Percentiles rank a stretch among this genome's conserved stretches.
These are phyloP conservation scores for Phialocephala subalpina DNA, from an alignment of 2,329 filamentous ascomycete genomes.

Conservation along the genomic window DNA sequence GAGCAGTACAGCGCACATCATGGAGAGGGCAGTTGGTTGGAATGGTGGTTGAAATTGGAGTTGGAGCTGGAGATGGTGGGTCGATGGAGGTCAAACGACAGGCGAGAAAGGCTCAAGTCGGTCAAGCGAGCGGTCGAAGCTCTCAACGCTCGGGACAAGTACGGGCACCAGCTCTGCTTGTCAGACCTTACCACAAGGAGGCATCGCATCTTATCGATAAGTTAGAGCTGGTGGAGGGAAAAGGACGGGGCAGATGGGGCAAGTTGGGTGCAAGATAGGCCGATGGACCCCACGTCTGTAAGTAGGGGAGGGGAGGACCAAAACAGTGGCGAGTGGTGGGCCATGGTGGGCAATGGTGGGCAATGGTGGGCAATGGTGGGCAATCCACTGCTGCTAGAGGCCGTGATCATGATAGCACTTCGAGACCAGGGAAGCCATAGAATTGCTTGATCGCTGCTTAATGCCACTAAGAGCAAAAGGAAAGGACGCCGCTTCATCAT, in stretches of 20 bases:
- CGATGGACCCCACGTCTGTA: neutral
- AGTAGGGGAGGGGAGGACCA: neutral
- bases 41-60: neutral
- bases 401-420: neutral
- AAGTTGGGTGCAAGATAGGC: neutral
- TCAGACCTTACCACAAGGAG: neutral
- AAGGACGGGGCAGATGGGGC: no score
- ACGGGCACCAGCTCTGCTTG: neutral
- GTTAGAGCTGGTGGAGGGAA: neutral
- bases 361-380: neutral
- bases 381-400: neutral
- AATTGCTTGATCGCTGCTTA: neutral
- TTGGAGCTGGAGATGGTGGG: neutral
- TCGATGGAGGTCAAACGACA: neutral
- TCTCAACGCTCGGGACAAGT: neutral
- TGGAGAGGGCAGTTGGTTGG: neutral
- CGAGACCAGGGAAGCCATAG: neutral
- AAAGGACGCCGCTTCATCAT: constrained; percentile 3
- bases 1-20: neutral
- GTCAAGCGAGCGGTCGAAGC: neutral
- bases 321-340: no score
- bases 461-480: neutral
- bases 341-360: neutral
- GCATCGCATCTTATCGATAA: neutral
- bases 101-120: neutral